Percentiles rank a stretch among this genome's conserved stretches.
These are phyloP conservation scores for Citrus inodora DNA, from an alignment of 345 rosid species.

Conservation along the genomic window DNA sequence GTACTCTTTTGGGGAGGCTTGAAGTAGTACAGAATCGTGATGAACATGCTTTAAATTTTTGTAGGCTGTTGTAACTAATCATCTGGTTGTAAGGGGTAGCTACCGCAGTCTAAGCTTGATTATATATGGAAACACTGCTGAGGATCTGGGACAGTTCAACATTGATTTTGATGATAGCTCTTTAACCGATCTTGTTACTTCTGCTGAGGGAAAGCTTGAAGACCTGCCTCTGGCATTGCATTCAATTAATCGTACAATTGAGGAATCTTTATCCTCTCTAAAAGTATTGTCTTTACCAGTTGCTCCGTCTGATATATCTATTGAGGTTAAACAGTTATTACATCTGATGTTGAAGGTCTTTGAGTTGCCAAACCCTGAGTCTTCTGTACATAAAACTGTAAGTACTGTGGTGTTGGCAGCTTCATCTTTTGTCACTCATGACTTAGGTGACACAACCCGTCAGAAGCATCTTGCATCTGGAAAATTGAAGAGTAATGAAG, in stretches of 20 bases:
- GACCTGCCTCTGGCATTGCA: slow-evolving; percentile 83
- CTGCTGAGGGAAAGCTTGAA: slow-evolving; percentile 87
- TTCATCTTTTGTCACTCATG: slow-evolving; percentile 49
- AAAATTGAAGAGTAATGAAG: slow-evolving; percentile 41
- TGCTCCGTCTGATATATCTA: slow-evolving; percentile 51
- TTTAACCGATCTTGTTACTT: slow-evolving; percentile 77
- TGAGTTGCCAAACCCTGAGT: slow-evolving; percentile 44
- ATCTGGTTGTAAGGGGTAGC: slow-evolving; percentile 94
- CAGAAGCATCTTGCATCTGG: slow-evolving; percentile 38
- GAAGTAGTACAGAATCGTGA: background rate
- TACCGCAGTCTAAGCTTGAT: slow-evolving; percentile 91
- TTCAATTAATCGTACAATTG: slow-evolving; percentile 57
- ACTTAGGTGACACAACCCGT: slow-evolving; percentile 32
- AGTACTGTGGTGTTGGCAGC: slow-evolving; percentile 49
- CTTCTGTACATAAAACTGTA: slow-evolving; percentile 49
- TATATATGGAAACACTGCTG: slow-evolving; percentile 90
- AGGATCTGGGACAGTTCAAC: slow-evolving; percentile 98
- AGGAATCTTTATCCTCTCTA: slow-evolving; percentile 64
- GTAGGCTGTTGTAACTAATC: slow-evolving; percentile 98
- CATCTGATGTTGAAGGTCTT: slow-evolving; percentile 58
- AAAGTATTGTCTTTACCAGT: slow-evolving; percentile 58
- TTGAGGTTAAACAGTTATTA: slow-evolving; percentile 72
- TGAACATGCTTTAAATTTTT: slow-evolving; percentile 9
- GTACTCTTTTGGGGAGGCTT: slow-evolving; percentile 11
- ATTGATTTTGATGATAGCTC: slow-evolving; percentile 90